Evolutionary conservation across 169 alveolate genomes (phyloP).

Genomic region (Perkinsus olseni): DNA sequence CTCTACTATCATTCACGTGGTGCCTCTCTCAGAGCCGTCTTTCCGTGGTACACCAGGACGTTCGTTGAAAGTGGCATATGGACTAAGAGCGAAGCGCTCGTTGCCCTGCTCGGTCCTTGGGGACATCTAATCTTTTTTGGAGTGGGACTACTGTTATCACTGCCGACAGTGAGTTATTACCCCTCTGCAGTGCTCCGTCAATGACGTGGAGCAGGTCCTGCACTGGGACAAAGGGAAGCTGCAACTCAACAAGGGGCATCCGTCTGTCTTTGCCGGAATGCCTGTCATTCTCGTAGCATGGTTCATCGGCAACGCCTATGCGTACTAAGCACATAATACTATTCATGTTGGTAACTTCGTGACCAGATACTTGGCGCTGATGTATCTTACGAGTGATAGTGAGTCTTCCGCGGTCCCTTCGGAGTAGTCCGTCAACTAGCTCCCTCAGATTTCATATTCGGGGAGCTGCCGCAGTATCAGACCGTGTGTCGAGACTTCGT

Average conservation of each 20-base stretch:
- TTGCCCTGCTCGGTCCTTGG: not conserved
- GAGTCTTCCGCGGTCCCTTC: not conserved
- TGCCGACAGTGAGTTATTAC: not conserved
- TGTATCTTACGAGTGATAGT: not conserved
- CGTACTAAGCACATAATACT: not conserved
- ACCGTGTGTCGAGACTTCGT: not conserved
- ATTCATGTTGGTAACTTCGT: no score
- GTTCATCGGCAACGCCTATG: not conserved
- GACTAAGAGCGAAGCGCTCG: not conserved
- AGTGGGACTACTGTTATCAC: not conserved
- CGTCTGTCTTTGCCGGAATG: not conserved
- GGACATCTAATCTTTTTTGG: not conserved
- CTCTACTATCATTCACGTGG: not conserved
- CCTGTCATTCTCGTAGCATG: not conserved
- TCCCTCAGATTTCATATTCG: not conserved
- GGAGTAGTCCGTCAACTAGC: not conserved
- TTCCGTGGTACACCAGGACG: not conserved
- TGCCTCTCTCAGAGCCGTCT: not conserved
- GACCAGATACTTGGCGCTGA: not conserved
- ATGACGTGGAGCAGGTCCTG: not conserved
- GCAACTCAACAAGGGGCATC: not conserved
- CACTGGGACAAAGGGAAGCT: not conserved
- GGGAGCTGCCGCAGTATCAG: not conserved
- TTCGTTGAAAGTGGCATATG: not conserved
- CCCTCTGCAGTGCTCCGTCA: no score